Percentiles rank a stretch among this genome's conserved stretches.
Conservation (phyloP, 768 basidiomycete genomes). For the Tricholoma sp. region DNA sequence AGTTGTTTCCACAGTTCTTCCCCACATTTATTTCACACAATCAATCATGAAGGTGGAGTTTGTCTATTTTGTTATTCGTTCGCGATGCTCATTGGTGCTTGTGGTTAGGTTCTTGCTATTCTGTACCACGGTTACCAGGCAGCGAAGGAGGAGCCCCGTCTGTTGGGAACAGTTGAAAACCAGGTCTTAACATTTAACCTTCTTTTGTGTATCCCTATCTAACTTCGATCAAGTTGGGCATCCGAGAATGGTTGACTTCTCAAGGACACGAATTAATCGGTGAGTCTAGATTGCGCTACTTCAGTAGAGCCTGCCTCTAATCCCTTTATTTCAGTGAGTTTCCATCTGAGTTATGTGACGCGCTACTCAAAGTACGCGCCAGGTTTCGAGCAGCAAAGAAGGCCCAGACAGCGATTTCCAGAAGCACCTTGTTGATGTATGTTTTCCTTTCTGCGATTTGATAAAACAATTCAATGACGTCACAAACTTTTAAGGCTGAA, state of each 20-base stretch:
- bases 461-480: conserved; percentile 6
- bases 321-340: conserved; percentile 4
- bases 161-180: conserved; percentile 80
- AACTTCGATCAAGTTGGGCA: conserved; percentile 51
- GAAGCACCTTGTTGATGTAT: conserved; percentile 74
- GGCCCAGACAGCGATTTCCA: conserved; percentile 78
- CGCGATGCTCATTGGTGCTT: not conserved
- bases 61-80: not conserved
- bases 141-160: conserved; percentile 65
- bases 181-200: conserved; percentile 35
- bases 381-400: conserved; percentile 82
- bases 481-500: conserved; percentile 48
- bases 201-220: conserved; percentile 1
- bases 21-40: conserved; percentile 1
- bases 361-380: conserved; percentile 1
- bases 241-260: conserved; percentile 61
- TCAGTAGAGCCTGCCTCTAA: not conserved
- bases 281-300: conserved; percentile 23
- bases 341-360: not conserved
- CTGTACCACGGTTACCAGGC: conserved; percentile 66
- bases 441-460: conserved; percentile 18
- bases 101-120: conserved; percentile 60
- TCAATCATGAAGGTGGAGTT: conserved; percentile 38
- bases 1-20: not conserved
- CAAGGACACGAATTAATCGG: conserved; percentile 75